Evolutionary conservation across 495 filamentous ascomycete genomes (phyloP), one percentile per base, ranked within the genome.

Genomic region (Aspergillus kassunensis): DNA sequence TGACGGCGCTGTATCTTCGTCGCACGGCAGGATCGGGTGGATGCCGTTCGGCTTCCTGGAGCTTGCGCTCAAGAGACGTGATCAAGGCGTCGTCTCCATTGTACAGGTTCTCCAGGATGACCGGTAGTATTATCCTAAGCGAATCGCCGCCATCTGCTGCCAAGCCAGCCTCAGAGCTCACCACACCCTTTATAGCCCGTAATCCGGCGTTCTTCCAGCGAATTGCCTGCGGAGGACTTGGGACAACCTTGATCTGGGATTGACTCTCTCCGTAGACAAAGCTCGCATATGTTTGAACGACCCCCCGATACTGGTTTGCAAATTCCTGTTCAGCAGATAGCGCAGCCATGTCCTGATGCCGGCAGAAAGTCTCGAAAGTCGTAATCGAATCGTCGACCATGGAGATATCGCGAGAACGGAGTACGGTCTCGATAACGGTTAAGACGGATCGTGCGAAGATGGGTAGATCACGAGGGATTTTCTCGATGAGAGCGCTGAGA

Each of bases 341-440:
- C 9, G 84, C 83, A 11, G 87, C 83, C 47, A 81, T 83, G 57
- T 95, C 89, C 67, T 92, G 86, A 64, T 92, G 75, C 55, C 77
- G 74, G 67, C 90, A 95, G 60, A 95, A 91, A 8, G 84, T 83
- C 60, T 87, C 84, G 59, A 95, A 96, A 4, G 89, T 89, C 29
- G 82, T 77, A 53, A 92, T 76, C 3, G 89, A 95, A 23, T 89
- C 86, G 72, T 96, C 91, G 33, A 95, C 85, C 81, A 92, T 86
- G 46, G 87, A 86, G 58, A 95, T 84, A 68, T 95, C 89, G 61
- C 84, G 79, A 24, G 89, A 91, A 34, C 79, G 79, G 44, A 96
- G 77, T 49, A 97, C 81, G 45, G 80, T 85, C 50, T 83, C 80
- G 60, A 96, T 79, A 54, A 96, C 83, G 44, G 82, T 84, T 58